Base-by-base conservation (phyloP, 1,139 yeast species). In the Blastobotrys indianensis region DNA sequence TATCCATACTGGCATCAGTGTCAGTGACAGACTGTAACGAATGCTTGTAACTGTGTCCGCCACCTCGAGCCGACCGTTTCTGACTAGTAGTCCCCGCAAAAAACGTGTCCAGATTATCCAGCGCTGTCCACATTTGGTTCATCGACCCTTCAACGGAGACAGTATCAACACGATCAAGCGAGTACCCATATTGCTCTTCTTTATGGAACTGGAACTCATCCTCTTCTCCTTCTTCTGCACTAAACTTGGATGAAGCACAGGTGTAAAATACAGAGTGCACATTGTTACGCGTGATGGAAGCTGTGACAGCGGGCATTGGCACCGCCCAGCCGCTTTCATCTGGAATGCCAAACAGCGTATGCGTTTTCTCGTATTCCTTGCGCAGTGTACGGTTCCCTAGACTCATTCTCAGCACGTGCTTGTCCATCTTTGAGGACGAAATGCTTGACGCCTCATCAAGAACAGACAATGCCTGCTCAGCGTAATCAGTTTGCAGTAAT, bases 251-350 rank as follows among this genome's bases (percentile, higher is more conserved):
- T 3, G 71, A 74, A 2, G 72, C 71, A 61, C 97, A 90, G 0
- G 96, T 86, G 31, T 90, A 81, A 61, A 86, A 92, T 2, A 92
- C 98, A 0, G 97, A 90, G 64, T 92, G 97, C 1, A 94, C 95
- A 60, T 94, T 92, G 61, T 85, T 86, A 53, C 97, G 72, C 0
- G 97, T 86, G 10, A 84, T 77, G 0, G 94, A 83, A 0, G 97
- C 87, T 0, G 94, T 82, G 32, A 85, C 79, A 0, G 90, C 85
- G 0, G 97, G 96, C 92, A 85, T 84, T 1, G 97, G 95, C 41
- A 94, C 81, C 0, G 97, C 82, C 99, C 99, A 94, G 1, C 99
- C 99, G 60, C 82, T 81, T n/a, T 86, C 95, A 50, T 88, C 96
- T 0, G 98, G 98, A 17, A 90, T 82, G 12, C 98, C 98, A 70